Evolutionary conservation across 768 basidiomycete genomes (phyloP).

Genomic region (Rhodotorula graminis): DNA sequence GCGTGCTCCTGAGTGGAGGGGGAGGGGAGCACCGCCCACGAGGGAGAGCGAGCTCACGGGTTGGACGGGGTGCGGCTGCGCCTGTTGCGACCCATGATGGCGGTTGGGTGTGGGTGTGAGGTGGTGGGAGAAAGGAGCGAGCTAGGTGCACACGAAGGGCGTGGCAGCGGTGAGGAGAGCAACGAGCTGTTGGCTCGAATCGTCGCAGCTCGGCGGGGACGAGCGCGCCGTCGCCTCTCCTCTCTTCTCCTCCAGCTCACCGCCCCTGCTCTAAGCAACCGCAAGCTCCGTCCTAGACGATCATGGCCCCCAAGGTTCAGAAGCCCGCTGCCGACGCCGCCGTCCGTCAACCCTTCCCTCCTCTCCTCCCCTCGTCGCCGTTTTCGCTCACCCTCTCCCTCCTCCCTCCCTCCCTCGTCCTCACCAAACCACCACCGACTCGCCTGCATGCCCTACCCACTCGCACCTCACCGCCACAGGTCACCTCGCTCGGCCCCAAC

Average conservation of each 20-base stretch:
- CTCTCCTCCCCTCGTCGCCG: not conserved
- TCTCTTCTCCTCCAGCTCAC: not conserved
- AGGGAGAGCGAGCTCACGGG: slow-evolving; percentile 18
- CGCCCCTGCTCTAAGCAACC: not conserved
- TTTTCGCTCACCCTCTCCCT: not conserved
- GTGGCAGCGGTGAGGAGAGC: too few relatives aligned
- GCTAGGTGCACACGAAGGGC: not conserved
- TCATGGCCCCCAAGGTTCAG: slow-evolving; percentile 28
- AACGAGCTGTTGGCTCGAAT: not conserved
- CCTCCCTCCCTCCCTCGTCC: not conserved
- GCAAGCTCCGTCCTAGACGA: not conserved
- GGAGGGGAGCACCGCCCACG: not conserved
- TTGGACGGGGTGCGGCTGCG: slow-evolving; percentile 33
- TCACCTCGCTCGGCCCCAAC: slow-evolving; percentile 86
- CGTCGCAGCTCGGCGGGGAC: not conserved
- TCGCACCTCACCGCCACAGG: slow-evolving; percentile 5
- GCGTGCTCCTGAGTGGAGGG: not conserved
- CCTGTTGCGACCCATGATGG: slow-evolving; percentile 32
- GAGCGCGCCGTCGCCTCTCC: not conserved
- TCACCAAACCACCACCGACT: too few relatives aligned
- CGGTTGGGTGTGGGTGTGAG: not conserved
- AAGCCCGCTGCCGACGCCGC: not conserved
- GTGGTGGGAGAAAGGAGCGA: not conserved
- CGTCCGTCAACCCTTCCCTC: not conserved
- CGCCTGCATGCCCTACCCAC: too few relatives aligned